phyloP scores from a whole-genome alignment of 306 rosid genomes.

The Trifolium fragiferum region DNA sequence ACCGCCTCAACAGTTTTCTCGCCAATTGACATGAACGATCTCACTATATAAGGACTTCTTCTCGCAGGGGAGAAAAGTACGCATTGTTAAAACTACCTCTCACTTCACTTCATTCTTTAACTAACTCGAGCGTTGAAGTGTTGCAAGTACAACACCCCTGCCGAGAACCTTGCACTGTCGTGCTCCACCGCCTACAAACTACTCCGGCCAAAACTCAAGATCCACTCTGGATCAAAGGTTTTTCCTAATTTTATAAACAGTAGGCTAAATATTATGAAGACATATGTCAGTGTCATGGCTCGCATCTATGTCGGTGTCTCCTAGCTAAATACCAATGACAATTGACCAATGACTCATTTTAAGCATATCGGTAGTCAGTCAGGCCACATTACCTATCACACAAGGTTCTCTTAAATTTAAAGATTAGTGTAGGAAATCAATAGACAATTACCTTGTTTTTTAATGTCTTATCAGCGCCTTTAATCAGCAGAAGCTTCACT shows the following conservation, averaged over 20 bases:
- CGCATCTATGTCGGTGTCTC: background rate
- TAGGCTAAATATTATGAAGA: background rate
- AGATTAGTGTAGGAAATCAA: conserved; percentile 1
- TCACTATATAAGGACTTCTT: no score
- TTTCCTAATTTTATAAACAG: conserved; percentile 9
- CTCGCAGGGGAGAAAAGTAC: no score
- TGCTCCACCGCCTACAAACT: no score
- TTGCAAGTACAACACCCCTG: no score
- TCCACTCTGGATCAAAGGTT: background rate
- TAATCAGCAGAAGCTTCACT: conserved; percentile 80
- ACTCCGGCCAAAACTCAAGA: no score
- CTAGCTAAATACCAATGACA: background rate
- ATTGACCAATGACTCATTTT: conserved; percentile 13
- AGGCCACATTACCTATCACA: conserved; percentile 9
- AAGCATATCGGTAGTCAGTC: conserved; percentile 13
- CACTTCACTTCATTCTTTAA: no score
- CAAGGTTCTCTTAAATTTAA: conserved; percentile 6
- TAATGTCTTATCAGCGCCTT: conserved; percentile 83
- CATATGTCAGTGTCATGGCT: background rate
- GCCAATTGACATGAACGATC: no score
- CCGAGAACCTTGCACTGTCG: no score
- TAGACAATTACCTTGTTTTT: conserved; percentile 68
- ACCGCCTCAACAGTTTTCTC: no score
- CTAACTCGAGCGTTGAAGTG: no score
- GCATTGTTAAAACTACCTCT: no score